Evolutionary conservation across 208 protist genomes (phyloP).

Genomic region (Trypanosoma brucei): DNA sequence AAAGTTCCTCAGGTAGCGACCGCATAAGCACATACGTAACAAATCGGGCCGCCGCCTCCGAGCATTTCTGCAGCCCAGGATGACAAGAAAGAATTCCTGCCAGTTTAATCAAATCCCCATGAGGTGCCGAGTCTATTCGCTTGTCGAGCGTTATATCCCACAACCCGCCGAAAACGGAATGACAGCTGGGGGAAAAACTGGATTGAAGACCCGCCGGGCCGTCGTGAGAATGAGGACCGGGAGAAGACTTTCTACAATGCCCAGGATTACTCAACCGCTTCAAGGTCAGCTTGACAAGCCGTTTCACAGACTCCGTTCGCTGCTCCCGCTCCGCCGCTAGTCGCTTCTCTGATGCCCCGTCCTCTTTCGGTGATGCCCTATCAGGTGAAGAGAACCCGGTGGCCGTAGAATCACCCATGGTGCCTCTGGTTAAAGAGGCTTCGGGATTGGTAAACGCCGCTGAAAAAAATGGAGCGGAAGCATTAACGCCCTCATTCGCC

Average conservation of each 20-base stretch:
- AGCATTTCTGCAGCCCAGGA: constrained; percentile 26
- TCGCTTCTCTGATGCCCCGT: neutral
- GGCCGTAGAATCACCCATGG: no score
- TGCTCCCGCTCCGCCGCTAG: constrained; percentile 4
- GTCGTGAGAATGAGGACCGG: no score
- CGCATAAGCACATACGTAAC: constrained; percentile 41
- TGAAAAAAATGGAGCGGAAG: neutral
- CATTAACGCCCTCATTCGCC: neutral
- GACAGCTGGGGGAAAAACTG: no score
- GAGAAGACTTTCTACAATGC: neutral
- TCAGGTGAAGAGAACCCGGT: no score
- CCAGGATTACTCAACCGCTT: neutral
- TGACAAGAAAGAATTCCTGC: constrained; percentile 19
- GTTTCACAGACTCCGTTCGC: neutral
- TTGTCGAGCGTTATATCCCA: constrained; percentile 8
- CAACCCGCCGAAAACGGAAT: neutral
- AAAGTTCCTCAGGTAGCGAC: constrained; percentile 32
- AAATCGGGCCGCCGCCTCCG: constrained; percentile 25
- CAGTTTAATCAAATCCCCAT: constrained; percentile 17
- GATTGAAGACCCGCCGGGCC: no score
- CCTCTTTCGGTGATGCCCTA: neutral
- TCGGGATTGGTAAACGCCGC: neutral
- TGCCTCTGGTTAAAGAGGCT: no score
- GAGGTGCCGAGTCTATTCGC: constrained; percentile 5
- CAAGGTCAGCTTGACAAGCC: constrained; percentile 1